phyloP scores from a whole-genome alignment of 495 filamentous ascomycete species.

The Podospora didyma region DNA sequence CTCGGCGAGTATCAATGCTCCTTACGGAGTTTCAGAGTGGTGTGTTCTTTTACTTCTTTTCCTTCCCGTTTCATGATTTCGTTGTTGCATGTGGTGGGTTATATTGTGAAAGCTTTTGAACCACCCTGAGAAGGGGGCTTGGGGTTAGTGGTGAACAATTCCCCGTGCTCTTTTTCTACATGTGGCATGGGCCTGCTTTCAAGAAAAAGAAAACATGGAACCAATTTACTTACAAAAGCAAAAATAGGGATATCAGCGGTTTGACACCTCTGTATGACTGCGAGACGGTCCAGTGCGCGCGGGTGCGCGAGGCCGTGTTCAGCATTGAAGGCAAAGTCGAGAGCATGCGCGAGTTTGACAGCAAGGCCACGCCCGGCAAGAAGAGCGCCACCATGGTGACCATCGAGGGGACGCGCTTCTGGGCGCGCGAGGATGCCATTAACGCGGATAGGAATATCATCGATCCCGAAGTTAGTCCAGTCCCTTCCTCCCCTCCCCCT shows the following conservation, averaged over 20 bases:
- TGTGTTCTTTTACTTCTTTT: too few species aligned
- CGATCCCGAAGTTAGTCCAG: constrained; percentile 49
- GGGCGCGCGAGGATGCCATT: constrained; percentile 84
- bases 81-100: too few species aligned
- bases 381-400: constrained; percentile 70
- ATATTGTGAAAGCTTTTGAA: too few species aligned
- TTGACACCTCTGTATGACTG: constrained; percentile 64
- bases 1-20: constrained; percentile 68
- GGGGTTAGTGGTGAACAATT: too few species aligned
- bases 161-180: too few species aligned
- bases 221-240: too few species aligned
- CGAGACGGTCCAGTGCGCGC: constrained; percentile 60
- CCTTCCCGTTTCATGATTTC: too few species aligned
- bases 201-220: too few species aligned
- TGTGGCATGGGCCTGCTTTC: too few species aligned
- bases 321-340: constrained; percentile 76
- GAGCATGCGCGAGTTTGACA: constrained; percentile 70
- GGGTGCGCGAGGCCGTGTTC: constrained; percentile 80
- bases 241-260: constrained; percentile 56
- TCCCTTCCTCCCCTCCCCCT: not conserved
- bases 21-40: constrained; percentile 77
- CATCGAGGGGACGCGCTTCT: constrained; percentile 83
- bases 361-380: constrained; percentile 60
- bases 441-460: constrained; percentile 70
- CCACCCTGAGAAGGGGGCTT: too few species aligned